Conservation (phyloP, 345 rosid species). For the Euphorbia tirucalli region DNA sequence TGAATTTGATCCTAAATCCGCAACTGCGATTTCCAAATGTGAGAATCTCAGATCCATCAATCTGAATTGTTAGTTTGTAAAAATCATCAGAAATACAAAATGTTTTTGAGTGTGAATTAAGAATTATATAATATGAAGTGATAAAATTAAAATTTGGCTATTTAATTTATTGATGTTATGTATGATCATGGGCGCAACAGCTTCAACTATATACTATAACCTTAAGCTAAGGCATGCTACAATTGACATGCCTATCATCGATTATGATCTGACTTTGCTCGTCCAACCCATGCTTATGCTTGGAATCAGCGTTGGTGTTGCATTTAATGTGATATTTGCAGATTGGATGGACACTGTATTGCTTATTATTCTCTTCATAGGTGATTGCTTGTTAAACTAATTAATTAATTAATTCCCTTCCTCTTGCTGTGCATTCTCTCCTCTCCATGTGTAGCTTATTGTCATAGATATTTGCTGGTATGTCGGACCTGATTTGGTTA, state of each 20-base stretch:
- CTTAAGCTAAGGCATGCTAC: slow-evolving; percentile 50
- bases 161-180: slow-evolving; percentile 29
- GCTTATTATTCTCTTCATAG: slow-evolving; percentile 47
- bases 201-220: slow-evolving; percentile 50
- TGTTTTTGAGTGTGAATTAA: background rate
- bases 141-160: background rate
- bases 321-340: slow-evolving; percentile 51
- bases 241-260: slow-evolving; percentile 50
- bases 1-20: slow-evolving; percentile 51
- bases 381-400: slow-evolving; percentile 30
- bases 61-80: background rate
- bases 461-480: too few relatives aligned
- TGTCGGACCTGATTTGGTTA: too few relatives aligned
- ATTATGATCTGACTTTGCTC: slow-evolving; percentile 53
- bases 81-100: background rate
- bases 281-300: slow-evolving; percentile 63
- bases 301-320: slow-evolving; percentile 57
- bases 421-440: too few relatives aligned
- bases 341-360: slow-evolving; percentile 63
- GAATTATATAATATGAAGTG: background rate
- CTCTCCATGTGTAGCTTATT: slow-evolving; percentile 1
- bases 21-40: slow-evolving; percentile 59
- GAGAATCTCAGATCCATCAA: slow-evolving; percentile 6
- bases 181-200: slow-evolving; percentile 61
- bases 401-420: background rate